Conservation (phyloP, 345 rosid species). For the Raphanus raphanistrum region DNA sequence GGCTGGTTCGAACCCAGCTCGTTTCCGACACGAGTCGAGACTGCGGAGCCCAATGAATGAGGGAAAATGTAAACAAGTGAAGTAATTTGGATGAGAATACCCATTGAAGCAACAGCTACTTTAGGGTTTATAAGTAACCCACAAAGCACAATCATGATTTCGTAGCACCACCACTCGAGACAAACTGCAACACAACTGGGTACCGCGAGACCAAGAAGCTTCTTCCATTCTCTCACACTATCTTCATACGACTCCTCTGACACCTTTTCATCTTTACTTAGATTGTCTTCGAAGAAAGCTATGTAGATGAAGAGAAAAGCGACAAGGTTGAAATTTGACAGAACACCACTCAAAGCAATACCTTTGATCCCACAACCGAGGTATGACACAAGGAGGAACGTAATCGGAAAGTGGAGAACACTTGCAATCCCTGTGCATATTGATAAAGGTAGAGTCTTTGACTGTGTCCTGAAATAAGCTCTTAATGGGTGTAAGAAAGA, state of each 20-base stretch:
- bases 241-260: neutral
- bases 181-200: neutral
- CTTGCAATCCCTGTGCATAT: conserved; percentile 59
- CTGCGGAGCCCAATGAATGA: neutral
- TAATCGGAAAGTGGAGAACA: conserved; percentile 65
- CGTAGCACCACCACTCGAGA: neutral
- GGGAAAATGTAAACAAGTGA: neutral
- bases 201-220: neutral
- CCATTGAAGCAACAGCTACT: neutral
- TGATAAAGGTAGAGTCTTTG: conserved; percentile 73
- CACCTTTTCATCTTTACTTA: neutral
- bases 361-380: conserved; percentile 67
- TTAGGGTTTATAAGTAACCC: neutral
- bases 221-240: neutral
- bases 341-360: conserved; percentile 68
- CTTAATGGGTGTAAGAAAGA: conserved; percentile 81
- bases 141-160: neutral
- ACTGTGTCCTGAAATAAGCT: conserved; percentile 76
- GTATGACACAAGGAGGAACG: conserved; percentile 49
- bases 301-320: neutral
- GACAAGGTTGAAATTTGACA: conserved; percentile 72
- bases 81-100: neutral
- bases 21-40: neutral
- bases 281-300: neutral
- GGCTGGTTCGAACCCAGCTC: neutral